phyloP scores from a whole-genome alignment of 2,329 filamentous ascomycete species.

The Furcasterigmium sp. region DNA sequence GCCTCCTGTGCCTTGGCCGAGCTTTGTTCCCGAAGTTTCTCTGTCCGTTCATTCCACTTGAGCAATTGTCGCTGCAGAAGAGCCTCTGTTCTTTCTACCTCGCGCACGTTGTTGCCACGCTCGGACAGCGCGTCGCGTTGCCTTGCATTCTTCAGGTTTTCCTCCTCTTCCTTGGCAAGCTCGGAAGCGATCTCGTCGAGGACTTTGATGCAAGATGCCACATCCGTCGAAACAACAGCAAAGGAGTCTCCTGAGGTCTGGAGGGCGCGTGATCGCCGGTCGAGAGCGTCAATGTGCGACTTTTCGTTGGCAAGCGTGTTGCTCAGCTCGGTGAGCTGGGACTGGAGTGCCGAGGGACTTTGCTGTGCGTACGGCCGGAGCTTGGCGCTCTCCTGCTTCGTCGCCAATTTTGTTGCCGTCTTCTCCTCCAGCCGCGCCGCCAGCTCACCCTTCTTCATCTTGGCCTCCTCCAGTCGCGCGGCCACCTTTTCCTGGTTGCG shows the following conservation, averaged over 20 bases:
- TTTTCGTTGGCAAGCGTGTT: constrained; percentile 75
- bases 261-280: constrained; percentile 80
- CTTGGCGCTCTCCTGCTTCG: constrained; percentile 82
- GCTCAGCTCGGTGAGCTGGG: constrained; percentile 74
- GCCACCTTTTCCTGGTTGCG: constrained; percentile 79
- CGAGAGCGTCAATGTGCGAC: constrained; percentile 78
- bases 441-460: constrained; percentile 72
- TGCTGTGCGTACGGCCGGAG: constrained; percentile 88
- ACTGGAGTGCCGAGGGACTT: constrained; percentile 77
- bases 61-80: constrained; percentile 77
- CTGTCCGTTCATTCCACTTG: constrained; percentile 83
- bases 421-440: constrained; percentile 68
- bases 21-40: constrained; percentile 75
- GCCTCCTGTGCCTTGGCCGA: constrained; percentile 76
- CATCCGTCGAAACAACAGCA: constrained; percentile 74
- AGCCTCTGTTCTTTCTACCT: constrained; percentile 84
- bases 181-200: constrained; percentile 85
- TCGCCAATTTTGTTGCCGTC: constrained; percentile 61
- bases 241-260: constrained; percentile 93
- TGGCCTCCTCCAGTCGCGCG: constrained; percentile 75
- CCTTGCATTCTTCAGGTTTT: constrained; percentile 70
- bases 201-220: constrained; percentile 81
- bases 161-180: constrained; percentile 85
- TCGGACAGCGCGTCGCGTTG: constrained; percentile 86
- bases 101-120: constrained; percentile 80